phyloP scores from a whole-genome alignment of 2,329 filamentous ascomycete species.

The Sarocladiaceae sp. region DNA sequence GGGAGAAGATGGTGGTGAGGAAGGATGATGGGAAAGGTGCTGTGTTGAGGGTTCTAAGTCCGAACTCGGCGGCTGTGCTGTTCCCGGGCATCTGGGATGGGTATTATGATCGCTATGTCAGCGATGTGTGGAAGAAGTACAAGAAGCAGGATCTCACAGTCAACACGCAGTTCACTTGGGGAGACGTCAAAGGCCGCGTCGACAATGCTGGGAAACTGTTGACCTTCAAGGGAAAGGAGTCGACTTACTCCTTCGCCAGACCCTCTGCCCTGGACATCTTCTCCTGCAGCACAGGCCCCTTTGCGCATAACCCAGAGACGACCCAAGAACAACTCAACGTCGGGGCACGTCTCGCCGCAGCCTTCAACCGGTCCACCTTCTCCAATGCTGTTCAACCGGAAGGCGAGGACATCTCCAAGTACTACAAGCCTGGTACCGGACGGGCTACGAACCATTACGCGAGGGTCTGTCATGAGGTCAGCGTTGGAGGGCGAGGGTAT shows the following conservation, averaged over 20 bases:
- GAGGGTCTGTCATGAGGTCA: conserved; percentile 58
- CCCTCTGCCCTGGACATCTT: conserved; percentile 48
- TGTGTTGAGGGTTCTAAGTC: conserved; percentile 48
- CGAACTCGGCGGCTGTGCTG: conserved; percentile 44
- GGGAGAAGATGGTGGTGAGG: conserved; percentile 47
- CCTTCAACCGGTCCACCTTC: conserved; percentile 70
- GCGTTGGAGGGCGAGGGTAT: conserved; percentile 59
- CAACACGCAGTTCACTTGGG: conserved; percentile 52
- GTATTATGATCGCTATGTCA: conserved; percentile 48
- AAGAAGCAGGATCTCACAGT: conserved; percentile 37
- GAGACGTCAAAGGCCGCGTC: conserved; percentile 41
- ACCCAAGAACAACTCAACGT: conserved; percentile 53
- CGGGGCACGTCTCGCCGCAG: conserved; percentile 69
- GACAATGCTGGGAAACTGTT: conserved; percentile 28
- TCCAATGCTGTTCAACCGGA: conserved; percentile 45
- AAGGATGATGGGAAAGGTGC: conserved; percentile 25
- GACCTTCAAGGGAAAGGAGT: conserved; percentile 27
- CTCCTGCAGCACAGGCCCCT: conserved; percentile 52
- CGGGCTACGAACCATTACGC: conserved; percentile 62
- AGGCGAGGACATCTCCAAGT: conserved; percentile 41
- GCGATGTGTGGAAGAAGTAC: conserved; percentile 50
- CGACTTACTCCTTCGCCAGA: conserved; percentile 41
- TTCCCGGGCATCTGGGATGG: conserved; percentile 39
- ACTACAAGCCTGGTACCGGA: conserved; percentile 41
- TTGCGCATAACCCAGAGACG: conserved; percentile 39